Evolutionary conservation across 148 eudicot species (phyloP).

Genomic region (Rhododendron kiyosumense): DNA sequence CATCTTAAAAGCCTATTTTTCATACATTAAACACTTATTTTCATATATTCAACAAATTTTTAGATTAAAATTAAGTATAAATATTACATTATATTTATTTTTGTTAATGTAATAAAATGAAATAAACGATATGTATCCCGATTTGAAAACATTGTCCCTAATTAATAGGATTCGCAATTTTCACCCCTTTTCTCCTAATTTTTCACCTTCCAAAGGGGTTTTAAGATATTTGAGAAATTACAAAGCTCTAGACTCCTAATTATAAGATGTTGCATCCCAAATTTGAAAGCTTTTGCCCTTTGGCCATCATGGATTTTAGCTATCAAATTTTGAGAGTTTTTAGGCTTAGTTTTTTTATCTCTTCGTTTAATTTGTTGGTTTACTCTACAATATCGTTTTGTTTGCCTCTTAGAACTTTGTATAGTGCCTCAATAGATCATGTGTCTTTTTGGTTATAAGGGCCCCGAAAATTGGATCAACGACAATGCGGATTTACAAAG

Average conservation of each 20-base stretch:
- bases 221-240: background rate
- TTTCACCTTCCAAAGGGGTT: background rate
- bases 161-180: background rate
- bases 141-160: no score
- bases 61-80: no score
- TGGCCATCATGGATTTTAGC: background rate
- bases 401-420: background rate
- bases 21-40: no score
- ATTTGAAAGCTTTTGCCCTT: background rate
- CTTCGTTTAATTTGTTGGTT: background rate
- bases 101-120: no score
- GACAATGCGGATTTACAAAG: slow-evolving; percentile 26
- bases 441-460: background rate
- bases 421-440: background rate
- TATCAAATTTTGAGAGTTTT: background rate
- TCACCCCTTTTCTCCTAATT: background rate
- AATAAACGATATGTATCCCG: no score
- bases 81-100: no score
- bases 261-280: background rate
- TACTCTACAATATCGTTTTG: background rate
- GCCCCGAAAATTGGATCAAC: slow-evolving; percentile 38
- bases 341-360: no score
- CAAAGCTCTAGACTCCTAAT: background rate
- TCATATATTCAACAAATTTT: no score
- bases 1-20: no score